Percentiles rank a stretch among this genome's conserved stretches.
These are phyloP conservation scores for Russula virescens DNA, from an alignment of 768 basidiomycete genomes.

Conservation along the genomic window DNA sequence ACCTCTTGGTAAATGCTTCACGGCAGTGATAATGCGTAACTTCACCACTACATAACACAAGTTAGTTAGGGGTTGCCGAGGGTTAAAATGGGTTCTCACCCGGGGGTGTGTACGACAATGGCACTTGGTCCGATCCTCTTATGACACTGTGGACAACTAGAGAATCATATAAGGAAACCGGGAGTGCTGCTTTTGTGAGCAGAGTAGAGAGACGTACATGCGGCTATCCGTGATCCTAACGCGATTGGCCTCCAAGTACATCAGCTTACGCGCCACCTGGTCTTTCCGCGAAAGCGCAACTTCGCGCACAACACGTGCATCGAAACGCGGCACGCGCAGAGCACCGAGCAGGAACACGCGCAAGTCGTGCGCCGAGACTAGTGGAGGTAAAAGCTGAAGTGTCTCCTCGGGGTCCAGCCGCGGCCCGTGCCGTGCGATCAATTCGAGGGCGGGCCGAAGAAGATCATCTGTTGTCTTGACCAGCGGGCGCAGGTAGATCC, in stretches of 20 bases:
- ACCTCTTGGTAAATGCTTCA: slow-evolving; percentile 63
- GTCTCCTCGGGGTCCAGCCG: slow-evolving; percentile 79
- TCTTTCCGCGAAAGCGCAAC: slow-evolving; percentile 74
- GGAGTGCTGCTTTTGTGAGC: too few relatives aligned
- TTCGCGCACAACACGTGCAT: slow-evolving; percentile 61
- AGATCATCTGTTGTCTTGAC: slow-evolving; percentile 47
- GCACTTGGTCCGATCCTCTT: slow-evolving; percentile 25
- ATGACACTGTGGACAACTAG: slow-evolving; percentile 24
- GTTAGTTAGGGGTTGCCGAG: not conserved
- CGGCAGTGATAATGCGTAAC: slow-evolving; percentile 97
- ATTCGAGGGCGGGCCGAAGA: slow-evolving; percentile 76
- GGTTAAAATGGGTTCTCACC: slow-evolving; percentile 12
- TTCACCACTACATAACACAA: slow-evolving; percentile 58
- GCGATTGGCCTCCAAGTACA: slow-evolving; percentile 70
- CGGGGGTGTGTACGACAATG: slow-evolving; percentile 23
- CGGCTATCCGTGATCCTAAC: slow-evolving; percentile 90
- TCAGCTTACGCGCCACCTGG: slow-evolving; percentile 63
- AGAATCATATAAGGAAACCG: not conserved
- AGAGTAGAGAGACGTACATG: slow-evolving; percentile 54
- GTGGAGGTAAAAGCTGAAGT: slow-evolving; percentile 80
- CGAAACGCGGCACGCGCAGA: slow-evolving; percentile 59
- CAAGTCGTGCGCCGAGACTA: slow-evolving; percentile 80
- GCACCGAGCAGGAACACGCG: slow-evolving; percentile 70
- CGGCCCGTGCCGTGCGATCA: slow-evolving; percentile 79
- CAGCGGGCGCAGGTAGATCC: slow-evolving; percentile 79